Evolutionary conservation across 768 basidiomycete genomes (phyloP), one percentile per base, ranked within the genome.

Genomic region (Auricularia sp.): DNA sequence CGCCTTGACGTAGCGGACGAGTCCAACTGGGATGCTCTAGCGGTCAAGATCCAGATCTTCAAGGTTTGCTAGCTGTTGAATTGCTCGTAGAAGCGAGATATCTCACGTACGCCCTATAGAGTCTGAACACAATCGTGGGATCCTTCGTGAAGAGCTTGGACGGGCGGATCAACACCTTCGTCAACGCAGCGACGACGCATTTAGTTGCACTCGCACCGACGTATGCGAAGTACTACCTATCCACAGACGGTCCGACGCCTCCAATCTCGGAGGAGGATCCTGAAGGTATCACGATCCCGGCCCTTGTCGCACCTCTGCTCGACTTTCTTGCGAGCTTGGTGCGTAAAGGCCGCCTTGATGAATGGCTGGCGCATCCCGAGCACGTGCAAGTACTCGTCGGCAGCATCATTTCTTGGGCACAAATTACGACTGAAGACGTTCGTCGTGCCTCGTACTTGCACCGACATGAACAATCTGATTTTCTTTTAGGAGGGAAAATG

Each of bases 361-460:
- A 3, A 18, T 88, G 91, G 83, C 82, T 93, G 61, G 77, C 78
- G 14, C 72, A 74, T 18, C 72, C 76, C 29, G 56, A 59, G 18
- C 85, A 85, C 64, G 74, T 88, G 54, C 71, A 74, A 2, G 73
- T 77, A 6, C 72, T 91, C 44, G 74, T 90, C 34, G 73, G 77
- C 18, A 76, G 78, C 3, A 77, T 90, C 2, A 83, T 95, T 66
- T 82, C 79, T 23, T 91, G 87, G 74, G 79, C 84, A 14, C 92
- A 94, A 72, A 95, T 99, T 81, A 93, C 93, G 0, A 80, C 84
- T 16, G 92, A 96, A 65, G 91, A 98, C 71, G 94, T 93, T 71
- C 66, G 86, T 76, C 6, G 23, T 5, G 3, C 10, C 21, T 23
- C 64, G 29, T 47, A 18, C 61, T 16, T 34, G 68, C 11, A 60